These are phyloP conservation scores for Colletotrichum somersetense DNA, from an alignment of 2,329 filamentous ascomycete species.

Conservation along the genomic window DNA sequence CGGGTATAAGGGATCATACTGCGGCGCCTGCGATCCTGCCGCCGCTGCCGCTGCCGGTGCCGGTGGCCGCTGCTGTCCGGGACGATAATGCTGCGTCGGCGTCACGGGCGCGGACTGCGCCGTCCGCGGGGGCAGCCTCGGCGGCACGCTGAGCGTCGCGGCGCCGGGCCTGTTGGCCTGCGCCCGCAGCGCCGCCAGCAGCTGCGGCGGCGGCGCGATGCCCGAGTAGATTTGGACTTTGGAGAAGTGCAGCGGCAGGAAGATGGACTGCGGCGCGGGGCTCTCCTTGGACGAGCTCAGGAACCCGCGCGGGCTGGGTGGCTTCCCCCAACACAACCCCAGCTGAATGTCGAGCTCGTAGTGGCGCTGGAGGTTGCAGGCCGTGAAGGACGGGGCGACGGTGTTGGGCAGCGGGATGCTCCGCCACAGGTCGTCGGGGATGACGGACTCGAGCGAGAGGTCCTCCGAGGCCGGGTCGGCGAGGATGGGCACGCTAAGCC, in stretches of 20 bases:
- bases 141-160: constrained; percentile 53
- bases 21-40: constrained; percentile 45
- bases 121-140: constrained; percentile 52
- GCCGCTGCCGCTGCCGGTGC: constrained; percentile 43
- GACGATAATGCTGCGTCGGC: constrained; percentile 41
- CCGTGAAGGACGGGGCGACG: constrained; percentile 86
- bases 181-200: constrained; percentile 72
- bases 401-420: constrained; percentile 81
- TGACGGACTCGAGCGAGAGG: constrained; percentile 74
- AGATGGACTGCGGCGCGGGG: constrained; percentile 70
- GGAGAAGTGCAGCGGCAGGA: constrained; percentile 82
- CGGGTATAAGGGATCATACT: constrained; percentile 67
- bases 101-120: constrained; percentile 47
- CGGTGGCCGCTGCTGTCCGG: constrained; percentile 8
- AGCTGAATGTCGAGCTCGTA: constrained; percentile 89
- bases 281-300: constrained; percentile 45
- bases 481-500: constrained; percentile 80
- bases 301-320: constrained; percentile 53
- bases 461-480: constrained; percentile 63
- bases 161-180: constrained; percentile 50
- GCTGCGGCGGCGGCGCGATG: constrained; percentile 81
- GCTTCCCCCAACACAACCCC: constrained; percentile 80
- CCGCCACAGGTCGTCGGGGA: constrained; percentile 81
- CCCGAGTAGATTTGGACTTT: constrained; percentile 86
- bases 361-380: constrained; percentile 85